Conservation (phyloP, 495 filamentous ascomycete species). For the Parachaetomium inaequale region DNA sequence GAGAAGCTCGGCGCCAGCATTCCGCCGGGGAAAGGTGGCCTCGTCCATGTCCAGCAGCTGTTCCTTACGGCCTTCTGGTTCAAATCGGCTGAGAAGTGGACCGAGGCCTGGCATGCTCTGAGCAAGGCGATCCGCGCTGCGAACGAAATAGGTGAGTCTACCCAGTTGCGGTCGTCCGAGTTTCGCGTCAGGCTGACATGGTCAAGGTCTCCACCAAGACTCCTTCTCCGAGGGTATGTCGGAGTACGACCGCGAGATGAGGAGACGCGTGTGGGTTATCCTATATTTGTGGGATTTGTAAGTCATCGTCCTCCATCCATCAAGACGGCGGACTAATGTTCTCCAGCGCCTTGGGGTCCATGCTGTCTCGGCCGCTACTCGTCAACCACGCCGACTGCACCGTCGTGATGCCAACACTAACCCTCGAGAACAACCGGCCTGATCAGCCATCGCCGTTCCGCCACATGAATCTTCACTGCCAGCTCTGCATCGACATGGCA, state of each 20-base stretch:
- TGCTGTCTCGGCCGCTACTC: conserved; percentile 38
- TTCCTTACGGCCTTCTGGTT: conserved; percentile 51
- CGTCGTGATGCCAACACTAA: conserved; percentile 37
- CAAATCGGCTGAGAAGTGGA: conserved; percentile 52
- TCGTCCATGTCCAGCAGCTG: conserved; percentile 50
- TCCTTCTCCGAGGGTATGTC: conserved; percentile 34
- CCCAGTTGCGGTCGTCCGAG: background rate
- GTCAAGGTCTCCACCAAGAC: conserved; percentile 47
- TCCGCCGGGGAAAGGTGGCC: conserved; percentile 43
- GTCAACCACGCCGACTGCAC: conserved; percentile 38
- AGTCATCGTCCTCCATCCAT: conserved; percentile 9
- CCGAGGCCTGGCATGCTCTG: conserved; percentile 52
- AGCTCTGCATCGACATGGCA: conserved; percentile 33
- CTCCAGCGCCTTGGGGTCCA: conserved; percentile 37
- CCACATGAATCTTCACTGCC: conserved; percentile 41
- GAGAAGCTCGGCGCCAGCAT: conserved; percentile 46
- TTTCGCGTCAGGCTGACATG: conserved; percentile 11
- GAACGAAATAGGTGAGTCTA: conserved; percentile 47
- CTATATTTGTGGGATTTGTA: conserved; percentile 43
- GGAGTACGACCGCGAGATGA: conserved; percentile 46
- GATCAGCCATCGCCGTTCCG: conserved; percentile 40
- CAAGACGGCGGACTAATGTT: background rate
- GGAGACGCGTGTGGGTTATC: conserved; percentile 43
- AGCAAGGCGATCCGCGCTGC: conserved; percentile 47
- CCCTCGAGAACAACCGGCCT: conserved; percentile 38